These are phyloP conservation scores for Neurospora sp. DNA, from an alignment of 2,329 filamentous ascomycete genomes.

Conservation along the genomic window DNA sequence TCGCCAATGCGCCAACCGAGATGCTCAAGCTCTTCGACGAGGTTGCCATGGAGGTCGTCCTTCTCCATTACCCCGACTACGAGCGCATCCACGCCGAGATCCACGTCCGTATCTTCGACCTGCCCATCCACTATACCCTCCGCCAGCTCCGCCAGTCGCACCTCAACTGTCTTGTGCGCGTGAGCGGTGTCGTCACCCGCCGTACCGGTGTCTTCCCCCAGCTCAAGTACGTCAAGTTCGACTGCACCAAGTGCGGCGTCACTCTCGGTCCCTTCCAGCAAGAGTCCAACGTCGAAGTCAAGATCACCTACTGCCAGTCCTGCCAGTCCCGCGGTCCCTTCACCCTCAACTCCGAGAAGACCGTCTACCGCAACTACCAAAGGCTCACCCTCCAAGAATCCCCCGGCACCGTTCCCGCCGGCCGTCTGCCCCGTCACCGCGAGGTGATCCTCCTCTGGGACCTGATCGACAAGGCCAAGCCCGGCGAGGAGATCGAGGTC, in stretches of 20 bases:
- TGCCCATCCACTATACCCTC: slow-evolving; percentile 90
- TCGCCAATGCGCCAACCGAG: slow-evolving; percentile 91
- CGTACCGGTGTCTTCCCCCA: slow-evolving; percentile 94
- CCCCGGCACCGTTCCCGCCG: slow-evolving; percentile 90
- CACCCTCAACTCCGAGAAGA: slow-evolving; percentile 92
- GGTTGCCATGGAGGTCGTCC: slow-evolving; percentile 90
- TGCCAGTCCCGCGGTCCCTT: slow-evolving; percentile 95
- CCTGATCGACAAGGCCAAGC: slow-evolving; percentile 91
- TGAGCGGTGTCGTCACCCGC: slow-evolving; percentile 90
- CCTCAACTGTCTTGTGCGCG: slow-evolving; percentile 88
- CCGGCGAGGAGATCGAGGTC: slow-evolving; percentile 93
- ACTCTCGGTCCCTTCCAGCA: slow-evolving; percentile 95
- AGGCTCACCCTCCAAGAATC: slow-evolving; percentile 96
- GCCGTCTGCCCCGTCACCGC: slow-evolving; percentile 82
- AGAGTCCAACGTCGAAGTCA: slow-evolving; percentile 92
- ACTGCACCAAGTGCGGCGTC: slow-evolving; percentile 85
- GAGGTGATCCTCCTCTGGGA: slow-evolving; percentile 97
- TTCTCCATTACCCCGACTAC: slow-evolving; percentile 95
- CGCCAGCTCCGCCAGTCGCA: slow-evolving; percentile 92
- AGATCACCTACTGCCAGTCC: slow-evolving; percentile 90
- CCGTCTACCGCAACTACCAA: slow-evolving; percentile 97
- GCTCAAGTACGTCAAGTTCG: slow-evolving; percentile 96
- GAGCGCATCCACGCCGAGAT: slow-evolving; percentile 96
- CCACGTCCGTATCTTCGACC: slow-evolving; percentile 89
- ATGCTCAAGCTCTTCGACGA: slow-evolving; percentile 94